phyloP scores from a whole-genome alignment of 192 early-diverging fungal species.

The Coemansia sp. region DNA sequence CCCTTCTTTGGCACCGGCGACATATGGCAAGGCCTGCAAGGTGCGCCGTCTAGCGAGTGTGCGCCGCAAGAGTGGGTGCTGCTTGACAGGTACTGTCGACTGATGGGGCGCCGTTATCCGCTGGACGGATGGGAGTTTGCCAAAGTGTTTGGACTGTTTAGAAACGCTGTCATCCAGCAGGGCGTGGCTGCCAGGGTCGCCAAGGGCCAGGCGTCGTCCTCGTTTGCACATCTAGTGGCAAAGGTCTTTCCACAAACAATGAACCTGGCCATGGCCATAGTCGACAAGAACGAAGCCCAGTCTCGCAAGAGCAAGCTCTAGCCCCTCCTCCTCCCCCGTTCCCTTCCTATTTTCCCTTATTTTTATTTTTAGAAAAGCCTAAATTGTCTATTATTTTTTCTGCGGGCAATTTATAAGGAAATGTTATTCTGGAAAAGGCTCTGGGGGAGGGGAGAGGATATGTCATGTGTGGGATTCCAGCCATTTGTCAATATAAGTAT shows the following conservation, averaged over 20 bases:
- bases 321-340: background rate
- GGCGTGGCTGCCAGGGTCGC: conserved; percentile 90
- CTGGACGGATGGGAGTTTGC: conserved; percentile 81
- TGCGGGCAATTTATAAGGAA: background rate
- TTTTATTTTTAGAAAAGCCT: background rate
- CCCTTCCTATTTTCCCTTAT: background rate
- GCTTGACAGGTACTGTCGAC: conserved; percentile 71
- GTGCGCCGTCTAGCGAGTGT: conserved; percentile 50
- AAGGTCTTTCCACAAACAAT: conserved; percentile 46
- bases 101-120: conserved; percentile 66
- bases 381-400: background rate
- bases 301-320: conserved; percentile 43
- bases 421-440: background rate
- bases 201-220: conserved; percentile 83
- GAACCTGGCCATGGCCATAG: conserved; percentile 63
- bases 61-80: conserved; percentile 71
- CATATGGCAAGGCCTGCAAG: conserved; percentile 53
- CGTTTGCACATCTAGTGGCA: conserved; percentile 55
- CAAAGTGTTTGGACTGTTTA: conserved; percentile 86
- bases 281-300: conserved; percentile 36
- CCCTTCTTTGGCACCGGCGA: conserved; percentile 30
- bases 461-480: too few relatives aligned
- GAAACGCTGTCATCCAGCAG: conserved; percentile 81
- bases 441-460: too few relatives aligned
- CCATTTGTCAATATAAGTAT: too few relatives aligned